A percentile compares a stretch with the other conserved stretches of the same genome.
These are phyloP conservation scores for Blastobotrys peoriensis DNA, from an alignment of 805 yeast genomes.

Conservation along the genomic window DNA sequence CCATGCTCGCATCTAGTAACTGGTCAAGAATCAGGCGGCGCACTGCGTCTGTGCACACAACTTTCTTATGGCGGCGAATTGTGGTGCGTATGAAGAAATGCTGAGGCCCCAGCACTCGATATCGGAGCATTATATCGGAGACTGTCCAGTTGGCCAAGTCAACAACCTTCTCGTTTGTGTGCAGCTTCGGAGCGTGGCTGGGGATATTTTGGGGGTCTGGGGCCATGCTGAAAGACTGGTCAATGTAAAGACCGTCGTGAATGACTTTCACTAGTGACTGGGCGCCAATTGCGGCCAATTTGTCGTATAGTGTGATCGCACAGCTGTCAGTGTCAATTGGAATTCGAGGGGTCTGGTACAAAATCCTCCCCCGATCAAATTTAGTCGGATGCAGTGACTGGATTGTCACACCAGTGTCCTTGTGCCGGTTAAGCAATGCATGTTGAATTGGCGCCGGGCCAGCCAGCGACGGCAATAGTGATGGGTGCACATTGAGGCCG, in stretches of 20 bases:
- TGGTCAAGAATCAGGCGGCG: conserved; percentile 1
- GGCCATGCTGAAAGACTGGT: conserved; percentile 2
- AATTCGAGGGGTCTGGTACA: conserved; percentile 49
- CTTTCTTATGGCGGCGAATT: neutral
- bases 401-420: conserved; percentile 72
- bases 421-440: conserved; percentile 60
- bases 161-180: conserved; percentile 37
- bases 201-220: conserved; percentile 24
- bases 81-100: conserved; percentile 11
- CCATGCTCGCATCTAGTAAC: conserved; percentile 4
- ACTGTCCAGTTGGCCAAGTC: conserved; percentile 42
- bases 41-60: neutral
- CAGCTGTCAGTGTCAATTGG: conserved; percentile 41
- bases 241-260: conserved; percentile 26
- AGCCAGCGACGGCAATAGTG: conserved; percentile 68
- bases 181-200: conserved; percentile 56
- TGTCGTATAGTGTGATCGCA: conserved; percentile 39
- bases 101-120: conserved; percentile 12
- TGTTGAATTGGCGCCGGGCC: conserved; percentile 91
- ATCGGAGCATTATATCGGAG: conserved; percentile 27
- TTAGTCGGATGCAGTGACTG: conserved; percentile 85
- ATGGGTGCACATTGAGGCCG: conserved; percentile 90
- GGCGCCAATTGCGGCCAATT: conserved; percentile 60
- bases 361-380: conserved; percentile 73
- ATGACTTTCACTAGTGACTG: conserved; percentile 45